phyloP scores from a whole-genome alignment of 169 alveolate genomes.

The Plasmodium ovale region DNA sequence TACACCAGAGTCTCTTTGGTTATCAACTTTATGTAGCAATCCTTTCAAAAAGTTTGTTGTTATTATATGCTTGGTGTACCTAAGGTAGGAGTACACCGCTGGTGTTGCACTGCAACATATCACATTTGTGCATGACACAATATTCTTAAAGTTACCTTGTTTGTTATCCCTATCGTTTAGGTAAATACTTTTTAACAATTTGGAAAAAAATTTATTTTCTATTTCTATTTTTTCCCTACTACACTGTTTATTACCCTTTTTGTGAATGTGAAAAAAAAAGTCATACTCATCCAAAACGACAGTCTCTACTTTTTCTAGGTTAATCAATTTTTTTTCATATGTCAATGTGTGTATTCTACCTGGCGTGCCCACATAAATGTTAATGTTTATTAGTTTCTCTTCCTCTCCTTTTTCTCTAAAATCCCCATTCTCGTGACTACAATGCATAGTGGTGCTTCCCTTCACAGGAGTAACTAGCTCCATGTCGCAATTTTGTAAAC shows the following conservation, averaged over 20 bases:
- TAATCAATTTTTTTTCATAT: conserved; percentile 35
- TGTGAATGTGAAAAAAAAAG: conserved; percentile 10
- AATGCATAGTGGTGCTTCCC: not conserved
- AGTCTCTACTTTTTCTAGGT: conserved; percentile 18
- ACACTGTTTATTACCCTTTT: not conserved
- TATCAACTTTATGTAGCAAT: not conserved
- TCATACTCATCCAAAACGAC: conserved; percentile 55
- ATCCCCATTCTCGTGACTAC: not conserved
- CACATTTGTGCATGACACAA: conserved; percentile 25
- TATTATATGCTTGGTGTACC: conserved; percentile 41
- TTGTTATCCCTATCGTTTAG: conserved; percentile 10
- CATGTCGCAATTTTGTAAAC: not conserved
- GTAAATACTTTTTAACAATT: conserved; percentile 39
- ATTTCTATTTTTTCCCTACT: conserved; percentile 4
- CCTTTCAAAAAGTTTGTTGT: conserved; percentile 23
- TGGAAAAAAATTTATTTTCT: conserved; percentile 37
- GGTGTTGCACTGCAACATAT: conserved; percentile 69
- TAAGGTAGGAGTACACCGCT: conserved; percentile 22
- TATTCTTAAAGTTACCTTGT: not conserved
- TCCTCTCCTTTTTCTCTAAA: not conserved
- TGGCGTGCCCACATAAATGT: conserved; percentile 56
- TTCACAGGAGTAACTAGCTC: not conserved
- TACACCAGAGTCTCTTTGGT: not conserved
- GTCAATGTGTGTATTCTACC: conserved; percentile 41
- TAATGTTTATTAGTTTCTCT: not conserved